These are phyloP conservation scores for Thuidium tamariscinum DNA, from an alignment of 225 moss, liverwort and hornwort species.

Conservation along the genomic window DNA sequence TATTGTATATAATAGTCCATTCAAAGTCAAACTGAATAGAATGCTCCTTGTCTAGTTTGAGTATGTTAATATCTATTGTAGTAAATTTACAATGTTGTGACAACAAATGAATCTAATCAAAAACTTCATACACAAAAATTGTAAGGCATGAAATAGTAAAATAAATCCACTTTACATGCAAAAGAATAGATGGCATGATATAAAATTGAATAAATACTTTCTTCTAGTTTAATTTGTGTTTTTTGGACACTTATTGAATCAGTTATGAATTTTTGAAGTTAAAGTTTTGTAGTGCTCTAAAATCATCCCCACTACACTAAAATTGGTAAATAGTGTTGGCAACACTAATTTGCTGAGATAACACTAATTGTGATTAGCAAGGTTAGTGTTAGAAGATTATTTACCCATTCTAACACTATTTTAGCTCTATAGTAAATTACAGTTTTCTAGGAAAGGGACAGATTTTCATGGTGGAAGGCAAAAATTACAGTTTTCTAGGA, in stretches of 20 bases:
- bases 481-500: too few relatives aligned
- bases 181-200: not conserved
- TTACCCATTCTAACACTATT: too few relatives aligned
- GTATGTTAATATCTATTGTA: not conserved
- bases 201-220: not conserved
- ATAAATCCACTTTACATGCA: not conserved
- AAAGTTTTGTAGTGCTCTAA: not conserved
- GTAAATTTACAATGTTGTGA: not conserved
- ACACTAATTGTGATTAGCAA: too few relatives aligned
- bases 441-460: too few relatives aligned
- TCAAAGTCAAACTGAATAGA: not conserved
- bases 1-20: not conserved
- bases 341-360: too few relatives aligned
- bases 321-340: too few relatives aligned
- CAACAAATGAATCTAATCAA: not conserved
- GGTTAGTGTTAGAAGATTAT: too few relatives aligned
- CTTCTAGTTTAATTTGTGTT: too few relatives aligned
- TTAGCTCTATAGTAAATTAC: too few relatives aligned
- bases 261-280: too few relatives aligned
- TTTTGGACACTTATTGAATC: not conserved
- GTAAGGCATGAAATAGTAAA: not conserved
- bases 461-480: too few relatives aligned
- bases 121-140: not conserved
- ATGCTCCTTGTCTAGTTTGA: too few relatives aligned
- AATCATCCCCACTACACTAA: not conserved